Evolutionary conservation across 2,329 filamentous ascomycete genomes (phyloP), one percentile per base, ranked within the genome.

Genomic region (Nemania abortiva): DNA sequence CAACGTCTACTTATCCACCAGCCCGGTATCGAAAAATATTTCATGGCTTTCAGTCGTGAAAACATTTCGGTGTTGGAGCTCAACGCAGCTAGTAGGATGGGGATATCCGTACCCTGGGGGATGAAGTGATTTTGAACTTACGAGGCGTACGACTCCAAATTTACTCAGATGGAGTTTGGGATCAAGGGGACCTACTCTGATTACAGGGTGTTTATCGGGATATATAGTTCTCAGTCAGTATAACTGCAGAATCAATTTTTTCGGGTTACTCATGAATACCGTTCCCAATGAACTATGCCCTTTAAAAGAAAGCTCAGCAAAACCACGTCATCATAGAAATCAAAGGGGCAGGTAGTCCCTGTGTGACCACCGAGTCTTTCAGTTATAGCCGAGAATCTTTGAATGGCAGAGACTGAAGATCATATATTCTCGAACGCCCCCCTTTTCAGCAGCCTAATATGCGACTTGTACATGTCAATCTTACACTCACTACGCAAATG

Each of bases 381-480:
- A 52, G 27, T 50, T 37, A 56, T 29, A 31, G 15, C 6, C 52
- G 34, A 13, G 20, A 47, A 52, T 56, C 5, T 50, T 37, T 1
- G 37, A 3, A 47, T 29, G 5, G 6, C 45, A 42, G 20, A 18
- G 13, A 60, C 34, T 47, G 54, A 3, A 52, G n/a, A 42, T 55
- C 22, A 22, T 64, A 58, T 45, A 47, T 50, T 47, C 45, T 60
- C 24, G 29, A 54, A 50, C 52, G 31, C 15, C 63, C 15, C 37
- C 52, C 29, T 42, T n/a, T 18, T 37, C n/a, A 31, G 49, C 29
- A 57, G 54, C 45, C 34, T 50, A 15, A 27, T n/a, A 66, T 50
- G 42, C n/a, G 13, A 53, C 39, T 55, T 42, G 18, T 67, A 64
- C 60, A 67, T 27, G 57, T 54, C 64, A 70, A 67, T 67, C 64